A percentile compares a stretch with the other conserved stretches of the same genome.
These are phyloP conservation scores for Xylaria telfairii DNA, from an alignment of 495 filamentous ascomycete genomes.

Conservation along the genomic window DNA sequence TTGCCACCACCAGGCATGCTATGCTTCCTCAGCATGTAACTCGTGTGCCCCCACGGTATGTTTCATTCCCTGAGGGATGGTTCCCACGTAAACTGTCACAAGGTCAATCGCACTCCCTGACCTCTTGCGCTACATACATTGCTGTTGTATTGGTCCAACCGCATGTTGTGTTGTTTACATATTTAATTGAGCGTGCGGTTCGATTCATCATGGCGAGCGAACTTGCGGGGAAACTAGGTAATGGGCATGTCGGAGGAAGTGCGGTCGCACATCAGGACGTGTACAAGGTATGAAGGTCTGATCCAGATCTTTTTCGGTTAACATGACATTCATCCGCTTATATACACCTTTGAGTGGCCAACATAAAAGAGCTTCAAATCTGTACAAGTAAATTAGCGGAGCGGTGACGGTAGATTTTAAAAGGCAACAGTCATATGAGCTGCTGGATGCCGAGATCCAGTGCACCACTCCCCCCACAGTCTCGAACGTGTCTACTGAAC, in stretches of 20 bases:
- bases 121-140: not conserved
- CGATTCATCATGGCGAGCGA: not conserved
- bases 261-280: not conserved
- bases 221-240: not conserved
- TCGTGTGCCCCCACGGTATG: not conserved
- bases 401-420: not conserved
- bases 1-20: not conserved
- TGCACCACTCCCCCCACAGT: constrained; percentile 14
- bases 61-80: not conserved
- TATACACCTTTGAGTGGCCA: not conserved
- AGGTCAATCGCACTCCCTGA: not conserved
- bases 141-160: not conserved
- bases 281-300: not conserved
- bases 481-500: not conserved
- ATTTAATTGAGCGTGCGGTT: not conserved
- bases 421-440: constrained; percentile 1
- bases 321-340: not conserved
- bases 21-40: not conserved
- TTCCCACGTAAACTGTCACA: not conserved
- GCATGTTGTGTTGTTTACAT: not conserved
- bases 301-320: not conserved
- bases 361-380: not conserved
- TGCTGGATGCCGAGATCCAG: constrained; percentile 2
- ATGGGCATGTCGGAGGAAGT: not conserved
- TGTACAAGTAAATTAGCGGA: not conserved